Evolutionary conservation across 257 asterid species (phyloP), one percentile per base, ranked within the genome.

Genomic region (Oldenlandia corymbosa): DNA sequence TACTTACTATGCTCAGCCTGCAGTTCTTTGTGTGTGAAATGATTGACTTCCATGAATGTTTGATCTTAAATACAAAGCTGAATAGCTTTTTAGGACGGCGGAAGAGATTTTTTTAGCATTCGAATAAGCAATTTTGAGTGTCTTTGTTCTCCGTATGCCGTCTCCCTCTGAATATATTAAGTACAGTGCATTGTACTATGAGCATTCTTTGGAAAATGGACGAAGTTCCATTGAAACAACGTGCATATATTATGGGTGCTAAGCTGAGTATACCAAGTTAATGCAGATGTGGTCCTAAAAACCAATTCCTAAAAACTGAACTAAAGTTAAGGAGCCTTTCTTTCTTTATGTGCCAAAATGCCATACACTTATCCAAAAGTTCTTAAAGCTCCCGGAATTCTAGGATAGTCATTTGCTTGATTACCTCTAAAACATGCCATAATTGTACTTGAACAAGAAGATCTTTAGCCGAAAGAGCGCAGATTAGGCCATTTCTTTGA

Each of bases 231-330:
- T n/a, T n/a, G n/a, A n/a, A n/a, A n/a, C n/a, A n/a, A n/a, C n/a
- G n/a, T 51, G 57, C 58, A 10, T 13, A n/a, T 21, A 41, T 41
- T 42, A 60, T 41, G n/a, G n/a, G n/a, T n/a, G n/a, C n/a, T n/a
- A n/a, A n/a, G n/a, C n/a, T n/a, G n/a, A n/a, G n/a, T n/a, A n/a
- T n/a, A n/a, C n/a, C 30, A 24, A 24, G 39, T 14, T 43, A 26
- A 37, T 56, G 71, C 34, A 55, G 9, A 54, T 45, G 65, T 67
- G 71, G 71, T 46, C 71, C 65, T 67, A 23, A 12, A 34, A n/a
- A n/a, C n/a, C n/a, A n/a, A n/a, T n/a, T 8, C 48, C 32, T 51
- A 23, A 51, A 8, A 5, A 41, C 18, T 21, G 55, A 66, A 34
- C 11, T 55, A 46, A 31, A 67, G 26, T 16, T 24, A 37, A 53